Conservation (phyloP, 2,329 filamentous ascomycete genomes). For the Colletotrichum phormii region DNA sequence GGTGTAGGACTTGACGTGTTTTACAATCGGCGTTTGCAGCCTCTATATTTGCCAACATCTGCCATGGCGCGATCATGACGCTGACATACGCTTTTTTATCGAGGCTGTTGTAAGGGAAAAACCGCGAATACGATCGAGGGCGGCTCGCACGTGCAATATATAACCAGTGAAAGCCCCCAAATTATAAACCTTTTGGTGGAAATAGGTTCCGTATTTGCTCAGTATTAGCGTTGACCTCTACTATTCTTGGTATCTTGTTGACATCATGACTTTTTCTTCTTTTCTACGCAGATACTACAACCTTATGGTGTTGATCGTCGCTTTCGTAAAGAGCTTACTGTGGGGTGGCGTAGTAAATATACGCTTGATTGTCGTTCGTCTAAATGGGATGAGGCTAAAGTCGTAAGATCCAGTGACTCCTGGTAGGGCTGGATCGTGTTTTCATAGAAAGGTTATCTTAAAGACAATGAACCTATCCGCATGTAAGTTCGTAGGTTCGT, state of each 20-base stretch:
- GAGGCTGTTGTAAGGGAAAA: background rate
- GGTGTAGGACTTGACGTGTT: background rate
- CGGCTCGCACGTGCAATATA: background rate
- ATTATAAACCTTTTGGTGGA: background rate
- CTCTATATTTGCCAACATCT: background rate
- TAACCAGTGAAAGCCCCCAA: background rate
- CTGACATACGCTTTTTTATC: background rate
- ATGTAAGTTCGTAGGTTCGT: too few relatives aligned
- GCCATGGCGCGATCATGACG: background rate
- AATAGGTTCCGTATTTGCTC: background rate
- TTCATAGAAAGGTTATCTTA: background rate
- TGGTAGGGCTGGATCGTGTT: background rate
- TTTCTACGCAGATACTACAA: background rate
- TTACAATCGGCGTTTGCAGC: background rate
- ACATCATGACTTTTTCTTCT: background rate
- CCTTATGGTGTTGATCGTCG: background rate
- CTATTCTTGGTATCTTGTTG: background rate
- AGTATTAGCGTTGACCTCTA: background rate
- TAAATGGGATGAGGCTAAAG: background rate
- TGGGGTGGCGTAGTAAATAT: background rate
- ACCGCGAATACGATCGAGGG: background rate
- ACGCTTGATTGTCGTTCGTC: background rate
- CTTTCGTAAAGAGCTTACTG: background rate
- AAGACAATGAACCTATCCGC: too few relatives aligned
- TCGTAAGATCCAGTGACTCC: background rate